Percentiles rank a stretch among this genome's conserved stretches.
These are phyloP conservation scores for Clonostachys sp. DNA, from an alignment of 2,329 filamentous ascomycete genomes.

Conservation along the genomic window DNA sequence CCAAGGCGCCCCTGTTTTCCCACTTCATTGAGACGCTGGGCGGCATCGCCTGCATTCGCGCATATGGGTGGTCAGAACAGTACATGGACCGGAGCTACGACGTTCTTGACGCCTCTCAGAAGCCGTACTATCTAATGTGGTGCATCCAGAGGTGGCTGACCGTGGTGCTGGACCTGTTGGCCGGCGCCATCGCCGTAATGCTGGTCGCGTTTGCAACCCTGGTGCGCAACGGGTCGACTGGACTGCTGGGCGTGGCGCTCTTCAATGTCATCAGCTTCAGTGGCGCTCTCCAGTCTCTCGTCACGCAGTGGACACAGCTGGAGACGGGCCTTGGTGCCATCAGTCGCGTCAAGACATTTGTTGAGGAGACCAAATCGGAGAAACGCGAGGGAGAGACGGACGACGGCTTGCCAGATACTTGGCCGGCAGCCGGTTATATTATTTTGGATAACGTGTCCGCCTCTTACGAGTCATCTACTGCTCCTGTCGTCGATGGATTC, in stretches of 20 bases:
- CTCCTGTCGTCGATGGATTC: conserved; percentile 10
- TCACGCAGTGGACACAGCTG: conserved; percentile 26
- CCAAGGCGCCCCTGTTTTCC: conserved; percentile 38
- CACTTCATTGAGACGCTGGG: conserved; percentile 26
- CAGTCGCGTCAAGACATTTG: conserved; percentile 23
- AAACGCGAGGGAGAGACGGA: conserved; percentile 6
- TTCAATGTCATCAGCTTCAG: conserved; percentile 18
- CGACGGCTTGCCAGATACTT: conserved; percentile 5
- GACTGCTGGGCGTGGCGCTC: conserved; percentile 11
- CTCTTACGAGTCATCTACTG: conserved; percentile 12
- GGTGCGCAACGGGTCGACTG: background rate
- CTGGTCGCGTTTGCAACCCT: conserved; percentile 25
- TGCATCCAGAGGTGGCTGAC: conserved; percentile 40
- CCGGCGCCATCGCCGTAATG: conserved; percentile 20
- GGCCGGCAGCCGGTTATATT: conserved; percentile 17
- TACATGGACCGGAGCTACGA: conserved; percentile 34
- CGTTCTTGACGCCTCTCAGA: conserved; percentile 25
- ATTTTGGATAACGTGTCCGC: conserved; percentile 16
- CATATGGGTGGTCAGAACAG: conserved; percentile 11
- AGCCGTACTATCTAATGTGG: conserved; percentile 25
- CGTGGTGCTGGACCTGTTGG: conserved; percentile 34
- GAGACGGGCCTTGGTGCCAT: conserved; percentile 29
- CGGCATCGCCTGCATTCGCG: conserved; percentile 13
- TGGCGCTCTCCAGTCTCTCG: conserved; percentile 19
- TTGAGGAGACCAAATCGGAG: conserved; percentile 16